Evolutionary conservation across 306 rosid genomes (phyloP).

Genomic region (Calophaca sinica): DNA sequence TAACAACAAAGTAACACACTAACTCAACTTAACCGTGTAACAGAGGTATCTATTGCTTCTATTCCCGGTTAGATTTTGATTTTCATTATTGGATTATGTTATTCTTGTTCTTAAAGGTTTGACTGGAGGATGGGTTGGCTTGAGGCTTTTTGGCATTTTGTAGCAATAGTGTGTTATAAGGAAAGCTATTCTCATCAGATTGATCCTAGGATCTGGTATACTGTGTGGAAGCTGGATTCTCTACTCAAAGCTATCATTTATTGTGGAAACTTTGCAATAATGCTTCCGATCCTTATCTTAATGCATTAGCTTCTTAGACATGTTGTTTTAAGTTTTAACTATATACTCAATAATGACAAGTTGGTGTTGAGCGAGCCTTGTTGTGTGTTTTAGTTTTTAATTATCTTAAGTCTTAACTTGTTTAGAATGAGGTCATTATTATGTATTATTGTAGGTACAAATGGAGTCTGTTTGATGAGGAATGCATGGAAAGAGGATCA

Average conservation of each 20-base stretch:
- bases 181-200: constrained; percentile 7
- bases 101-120: constrained; percentile 20
- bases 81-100: neutral
- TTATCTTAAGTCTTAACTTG: constrained; percentile 15
- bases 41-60: constrained; percentile 21
- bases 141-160: constrained; percentile 22
- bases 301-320: constrained; percentile 4
- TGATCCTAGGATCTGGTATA: constrained; percentile 23
- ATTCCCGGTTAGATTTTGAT: neutral
- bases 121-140: neutral
- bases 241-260: neutral
- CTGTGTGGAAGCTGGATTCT: neutral
- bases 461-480: constrained; percentile 91
- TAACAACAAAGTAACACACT: neutral
- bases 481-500: constrained; percentile 80
- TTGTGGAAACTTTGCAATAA: neutral
- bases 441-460: constrained; percentile 49
- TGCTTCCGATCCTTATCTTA: neutral
- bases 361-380: constrained; percentile 2
- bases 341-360: neutral
- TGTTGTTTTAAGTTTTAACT: constrained; percentile 24
- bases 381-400: constrained; percentile 1
- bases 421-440: constrained; percentile 27
- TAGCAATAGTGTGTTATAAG: constrained; percentile 1
- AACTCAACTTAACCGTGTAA: neutral